Base-by-base conservation (phyloP, 2,329 filamentous ascomycete species). In the Zalaria obscura region DNA sequence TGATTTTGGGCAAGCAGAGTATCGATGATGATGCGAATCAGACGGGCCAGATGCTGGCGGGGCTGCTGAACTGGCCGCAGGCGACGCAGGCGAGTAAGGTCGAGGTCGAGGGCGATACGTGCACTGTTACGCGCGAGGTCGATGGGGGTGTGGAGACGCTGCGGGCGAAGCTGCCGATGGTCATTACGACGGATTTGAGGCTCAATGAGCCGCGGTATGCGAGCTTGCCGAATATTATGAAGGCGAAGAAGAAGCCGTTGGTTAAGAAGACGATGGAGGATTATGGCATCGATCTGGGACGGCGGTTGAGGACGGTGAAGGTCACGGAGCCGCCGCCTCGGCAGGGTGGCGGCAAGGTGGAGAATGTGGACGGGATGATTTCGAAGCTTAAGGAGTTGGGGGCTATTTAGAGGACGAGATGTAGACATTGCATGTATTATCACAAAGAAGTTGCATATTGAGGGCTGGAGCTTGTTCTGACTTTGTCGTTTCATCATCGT, bases 241-340 rank as follows among this genome's bases (percentile, higher is more conserved):
- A 96, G 80, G 91, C 91, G 40, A 98, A 98, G 83, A 98, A 96
- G 83, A 98, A 98, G 82, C 84, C 84, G 57, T 58, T 98, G 53
- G 86, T 91, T 56, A 96, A 95, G 81, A 82, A 86, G 73, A 85
- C 75, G 50, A 62, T 95, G 60, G 73, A 69, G 43, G 91, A 98
- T 58, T 83, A 83, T 61, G 85, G 83, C 2, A 65, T 94, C 35
- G 79, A 87, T 53, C 75, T 75, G 40, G 72, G 74, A 61, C 78
- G 73, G 64, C 73, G 88, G 54, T 65, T 98, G 60, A 94, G 91
- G 77, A 83, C 86, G 41, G 56, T 96, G 53, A 91, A 91, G 74
- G 88, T 98, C 43, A 56, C 63, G 79, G 91, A 98, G 69, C 91
- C 91, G 42, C 75, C 86, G 39, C 69, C 83, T 48, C 75, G 91